Conservation (phyloP, 169 alveolate species). For the Plasmodium coatneyi region DNA sequence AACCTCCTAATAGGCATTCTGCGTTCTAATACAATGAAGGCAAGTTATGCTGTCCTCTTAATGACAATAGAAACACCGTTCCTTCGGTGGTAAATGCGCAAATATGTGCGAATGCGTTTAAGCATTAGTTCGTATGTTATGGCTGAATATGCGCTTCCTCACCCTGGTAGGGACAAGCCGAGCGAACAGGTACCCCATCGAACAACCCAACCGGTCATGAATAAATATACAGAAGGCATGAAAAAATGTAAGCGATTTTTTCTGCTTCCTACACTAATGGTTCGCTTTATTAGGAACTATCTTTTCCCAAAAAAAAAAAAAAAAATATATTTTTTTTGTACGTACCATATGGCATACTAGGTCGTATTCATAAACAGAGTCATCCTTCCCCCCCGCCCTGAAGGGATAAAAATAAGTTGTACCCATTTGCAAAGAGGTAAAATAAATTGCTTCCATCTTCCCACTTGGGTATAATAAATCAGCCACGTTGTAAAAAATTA, state of each 20-base stretch:
- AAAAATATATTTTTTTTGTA: too few relatives aligned
- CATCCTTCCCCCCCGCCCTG: background rate
- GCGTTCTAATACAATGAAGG: background rate
- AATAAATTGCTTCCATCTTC: background rate
- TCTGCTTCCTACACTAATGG: background rate
- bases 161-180: background rate
- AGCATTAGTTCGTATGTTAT: background rate
- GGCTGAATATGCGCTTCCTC: background rate
- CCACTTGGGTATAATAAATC: background rate
- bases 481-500: constrained; percentile 13
- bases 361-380: background rate
- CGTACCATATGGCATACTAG: background rate
- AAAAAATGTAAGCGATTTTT: background rate
- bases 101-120: background rate
- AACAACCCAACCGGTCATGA: background rate
- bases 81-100: background rate
- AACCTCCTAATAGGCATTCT: background rate
- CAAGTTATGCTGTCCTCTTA: background rate
- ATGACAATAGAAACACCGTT: background rate
- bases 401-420: background rate
- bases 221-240: background rate
- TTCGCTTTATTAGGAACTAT: background rate
- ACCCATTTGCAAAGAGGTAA: background rate
- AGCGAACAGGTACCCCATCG: background rate
- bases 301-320: background rate